Conservation (phyloP, 331 rosid genomes). For the Rhamnella rubrinervis region DNA sequence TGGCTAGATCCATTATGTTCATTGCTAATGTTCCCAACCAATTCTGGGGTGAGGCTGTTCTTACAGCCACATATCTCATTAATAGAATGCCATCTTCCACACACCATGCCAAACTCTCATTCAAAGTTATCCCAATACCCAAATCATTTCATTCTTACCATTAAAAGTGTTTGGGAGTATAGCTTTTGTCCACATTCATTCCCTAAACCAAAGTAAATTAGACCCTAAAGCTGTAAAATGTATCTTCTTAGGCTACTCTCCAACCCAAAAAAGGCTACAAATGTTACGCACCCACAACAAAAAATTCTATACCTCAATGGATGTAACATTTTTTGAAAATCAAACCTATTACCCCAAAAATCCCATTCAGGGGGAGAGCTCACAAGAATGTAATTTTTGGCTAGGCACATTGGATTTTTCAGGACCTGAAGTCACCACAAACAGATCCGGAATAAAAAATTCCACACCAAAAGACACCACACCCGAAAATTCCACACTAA, state of each 20-base stretch:
- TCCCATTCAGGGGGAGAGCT: background rate
- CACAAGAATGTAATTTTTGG: background rate
- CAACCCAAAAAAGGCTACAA: background rate
- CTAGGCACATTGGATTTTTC: background rate
- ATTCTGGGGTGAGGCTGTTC: background rate
- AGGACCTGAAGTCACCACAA: too few relatives aligned
- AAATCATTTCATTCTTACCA: too few relatives aligned
- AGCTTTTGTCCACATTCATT: background rate
- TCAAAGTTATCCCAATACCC: background rate
- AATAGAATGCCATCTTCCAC: background rate
- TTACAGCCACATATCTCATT: background rate
- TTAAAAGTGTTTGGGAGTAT: background rate
- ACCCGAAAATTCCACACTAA: too few relatives aligned
- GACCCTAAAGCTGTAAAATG: background rate
- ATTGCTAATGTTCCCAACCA: background rate
- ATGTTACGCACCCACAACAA: background rate
- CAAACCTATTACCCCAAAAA: background rate
- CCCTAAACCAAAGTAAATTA: background rate
- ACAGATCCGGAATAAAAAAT: too few relatives aligned
- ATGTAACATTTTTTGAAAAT: background rate
- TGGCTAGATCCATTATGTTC: background rate
- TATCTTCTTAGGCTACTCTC: background rate
- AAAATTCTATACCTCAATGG: background rate
- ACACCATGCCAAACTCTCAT: background rate
- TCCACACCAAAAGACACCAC: too few relatives aligned